These are phyloP conservation scores for Apophysomyces trapeziformis DNA, from an alignment of 371 early-diverging fungal genomes.

Conservation along the genomic window DNA sequence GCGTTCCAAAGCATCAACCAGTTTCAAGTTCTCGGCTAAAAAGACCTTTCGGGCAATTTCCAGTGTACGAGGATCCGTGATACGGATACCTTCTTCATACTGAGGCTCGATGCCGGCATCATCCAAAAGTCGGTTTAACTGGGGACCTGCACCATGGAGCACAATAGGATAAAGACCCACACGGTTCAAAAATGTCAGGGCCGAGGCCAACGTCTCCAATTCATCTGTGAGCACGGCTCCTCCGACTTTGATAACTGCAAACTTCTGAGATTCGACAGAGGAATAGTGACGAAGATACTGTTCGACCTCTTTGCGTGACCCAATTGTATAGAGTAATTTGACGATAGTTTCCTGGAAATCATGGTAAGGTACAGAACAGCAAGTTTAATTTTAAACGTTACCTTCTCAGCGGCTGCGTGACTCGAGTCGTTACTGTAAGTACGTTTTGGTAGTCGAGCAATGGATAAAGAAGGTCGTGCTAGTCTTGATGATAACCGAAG, in stretches of 20 bases:
- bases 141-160: constrained; percentile 97
- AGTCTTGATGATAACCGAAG: constrained; percentile 24
- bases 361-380: background rate
- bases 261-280: constrained; percentile 96
- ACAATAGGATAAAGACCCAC: constrained; percentile 98
- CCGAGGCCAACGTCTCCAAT: constrained; percentile 91
- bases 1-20: constrained; percentile 94
- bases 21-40: constrained; percentile 90
- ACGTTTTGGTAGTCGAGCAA: constrained; percentile 21
- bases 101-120: constrained; percentile 88
- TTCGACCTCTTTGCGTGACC: constrained; percentile 96
- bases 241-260: constrained; percentile 98
- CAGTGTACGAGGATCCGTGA: constrained; percentile 90
- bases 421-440: constrained; percentile 26
- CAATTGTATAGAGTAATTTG: constrained; percentile 97
- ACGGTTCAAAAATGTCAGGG: constrained; percentile 93
- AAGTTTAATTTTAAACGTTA: constrained; percentile 12
- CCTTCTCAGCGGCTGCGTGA: constrained; percentile 47
- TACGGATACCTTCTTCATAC: constrained; percentile 95
- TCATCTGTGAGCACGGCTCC: constrained; percentile 96
- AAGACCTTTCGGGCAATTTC: constrained; percentile 92
- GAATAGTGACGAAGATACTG: constrained; percentile 96
- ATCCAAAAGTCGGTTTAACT: constrained; percentile 88
- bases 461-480: constrained; percentile 15
- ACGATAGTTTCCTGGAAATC: constrained; percentile 88